Conservation (phyloP, 805 yeast genomes). For the Spathaspora girioi region DNA sequence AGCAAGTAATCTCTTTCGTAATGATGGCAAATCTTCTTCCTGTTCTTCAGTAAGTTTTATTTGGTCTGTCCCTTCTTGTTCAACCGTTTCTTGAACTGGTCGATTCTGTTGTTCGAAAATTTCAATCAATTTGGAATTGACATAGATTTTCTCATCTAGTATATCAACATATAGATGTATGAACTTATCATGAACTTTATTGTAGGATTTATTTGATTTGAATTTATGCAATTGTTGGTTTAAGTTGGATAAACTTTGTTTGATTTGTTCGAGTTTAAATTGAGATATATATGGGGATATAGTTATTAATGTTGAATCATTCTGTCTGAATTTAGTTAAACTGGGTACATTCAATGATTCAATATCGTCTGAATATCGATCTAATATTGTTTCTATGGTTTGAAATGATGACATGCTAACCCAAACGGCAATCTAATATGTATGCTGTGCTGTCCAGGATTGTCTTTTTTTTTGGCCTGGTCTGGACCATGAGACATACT, state of each 20-base stretch:
- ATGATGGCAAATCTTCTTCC: conserved; percentile 16
- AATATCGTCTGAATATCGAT: conserved; percentile 16
- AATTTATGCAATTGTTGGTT: conserved; percentile 12
- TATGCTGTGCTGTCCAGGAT: neutral
- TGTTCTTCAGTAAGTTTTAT: neutral
- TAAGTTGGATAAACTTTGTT: conserved; percentile 6
- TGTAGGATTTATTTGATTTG: conserved; percentile 11
- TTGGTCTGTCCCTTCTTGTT: neutral
- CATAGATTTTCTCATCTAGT: conserved; percentile 19
- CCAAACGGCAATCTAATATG: no score
- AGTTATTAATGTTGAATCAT: conserved; percentile 1
- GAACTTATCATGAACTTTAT: conserved; percentile 10
- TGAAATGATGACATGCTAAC: conserved; percentile 7
- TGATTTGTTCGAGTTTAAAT: conserved; percentile 15
- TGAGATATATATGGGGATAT: conserved; percentile 20
- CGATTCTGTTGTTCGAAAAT: neutral
- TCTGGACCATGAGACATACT: neutral
- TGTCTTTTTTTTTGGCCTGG: neutral
- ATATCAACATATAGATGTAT: conserved; percentile 12
- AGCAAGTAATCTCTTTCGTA: conserved; percentile 22
- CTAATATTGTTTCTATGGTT: conserved; percentile 17
- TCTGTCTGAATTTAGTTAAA: conserved; percentile 3
- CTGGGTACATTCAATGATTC: conserved; percentile 11
- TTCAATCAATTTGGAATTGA: conserved; percentile 14
- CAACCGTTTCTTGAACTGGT: neutral